Conservation (phyloP, 768 basidiomycete species). For the Serendipita indica region DNA sequence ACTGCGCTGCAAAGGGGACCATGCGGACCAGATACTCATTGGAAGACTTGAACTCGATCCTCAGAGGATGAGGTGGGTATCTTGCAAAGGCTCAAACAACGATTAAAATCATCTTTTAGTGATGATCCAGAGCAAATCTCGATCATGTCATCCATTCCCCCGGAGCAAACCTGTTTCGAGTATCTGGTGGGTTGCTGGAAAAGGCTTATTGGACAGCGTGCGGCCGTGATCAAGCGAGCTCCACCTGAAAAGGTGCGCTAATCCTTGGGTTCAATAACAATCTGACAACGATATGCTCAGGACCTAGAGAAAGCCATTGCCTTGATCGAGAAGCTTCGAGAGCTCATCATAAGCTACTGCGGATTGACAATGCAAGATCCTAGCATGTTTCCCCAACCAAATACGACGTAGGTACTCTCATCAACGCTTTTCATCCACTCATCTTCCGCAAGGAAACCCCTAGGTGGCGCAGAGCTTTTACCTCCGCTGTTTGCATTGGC, state of each 20-base stretch:
- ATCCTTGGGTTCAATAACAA: not conserved
- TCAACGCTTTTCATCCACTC: not conserved
- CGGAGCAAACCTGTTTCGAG: conserved; percentile 69
- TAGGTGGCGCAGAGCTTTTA: conserved; percentile 74
- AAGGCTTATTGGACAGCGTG: conserved; percentile 45
- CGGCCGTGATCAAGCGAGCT: conserved; percentile 35
- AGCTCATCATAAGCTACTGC: conserved; percentile 74
- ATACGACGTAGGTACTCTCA: conserved; percentile 34
- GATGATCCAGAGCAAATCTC: conserved; percentile 62
- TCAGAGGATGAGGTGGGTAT: conserved; percentile 47
- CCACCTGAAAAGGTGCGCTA: conserved; percentile 32
- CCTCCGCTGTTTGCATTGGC: conserved; percentile 62
- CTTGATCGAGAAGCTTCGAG: conserved; percentile 62
- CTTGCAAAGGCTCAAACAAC: not conserved
- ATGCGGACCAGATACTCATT: conserved; percentile 69
- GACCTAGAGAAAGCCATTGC: conserved; percentile 46
- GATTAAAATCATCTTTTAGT: conserved; percentile 24
- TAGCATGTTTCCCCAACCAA: conserved; percentile 86
- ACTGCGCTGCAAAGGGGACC: conserved; percentile 37
- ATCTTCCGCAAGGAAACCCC: conserved; percentile 34
- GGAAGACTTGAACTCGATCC: conserved; percentile 72
- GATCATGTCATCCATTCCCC: conserved; percentile 61
- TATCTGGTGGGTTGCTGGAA: conserved; percentile 90
- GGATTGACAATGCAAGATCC: conserved; percentile 85
- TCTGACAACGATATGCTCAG: conserved; percentile 14